A percentile compares a stretch with the other conserved stretches of the same genome.
These are phyloP conservation scores for Ocimum tenuiflorum DNA, from an alignment of 257 asterid genomes.

Conservation along the genomic window DNA sequence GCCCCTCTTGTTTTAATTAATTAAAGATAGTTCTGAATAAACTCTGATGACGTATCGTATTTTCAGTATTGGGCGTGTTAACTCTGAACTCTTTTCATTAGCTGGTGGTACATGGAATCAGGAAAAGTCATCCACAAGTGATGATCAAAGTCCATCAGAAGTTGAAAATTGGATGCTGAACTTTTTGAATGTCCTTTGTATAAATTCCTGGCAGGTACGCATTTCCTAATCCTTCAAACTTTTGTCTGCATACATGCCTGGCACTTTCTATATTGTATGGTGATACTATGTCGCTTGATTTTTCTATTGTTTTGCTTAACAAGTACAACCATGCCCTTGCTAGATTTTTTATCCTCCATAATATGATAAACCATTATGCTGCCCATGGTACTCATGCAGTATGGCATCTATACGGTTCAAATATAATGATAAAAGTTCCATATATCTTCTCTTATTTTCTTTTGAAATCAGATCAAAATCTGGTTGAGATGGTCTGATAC, in stretches of 20 bases:
- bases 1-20: background rate
- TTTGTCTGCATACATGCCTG: background rate
- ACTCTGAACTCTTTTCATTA: constrained; percentile 68
- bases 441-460: background rate
- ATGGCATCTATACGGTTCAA: background rate
- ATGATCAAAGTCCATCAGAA: constrained; percentile 31
- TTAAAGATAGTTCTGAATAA: constrained; percentile 9
- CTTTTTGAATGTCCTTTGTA: constrained; percentile 76
- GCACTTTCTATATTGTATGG: background rate
- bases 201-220: constrained; percentile 95
- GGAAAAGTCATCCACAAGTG: constrained; percentile 22
- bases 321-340: constrained; percentile 1
- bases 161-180: constrained; percentile 58
- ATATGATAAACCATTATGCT: background rate
- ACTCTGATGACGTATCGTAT: constrained; percentile 14
- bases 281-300: background rate
- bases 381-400: background rate
- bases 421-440: background rate
- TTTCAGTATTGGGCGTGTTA: constrained; percentile 85
- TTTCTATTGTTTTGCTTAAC: constrained; percentile 1
- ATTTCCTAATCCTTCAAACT: background rate
- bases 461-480: background rate
- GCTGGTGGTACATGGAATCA: constrained; percentile 59
- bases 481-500: background rate
- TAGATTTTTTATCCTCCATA: background rate